A percentile compares a stretch with the other conserved stretches of the same genome.
Evolutionary conservation across 306 rosid genomes (phyloP).

Genomic region (Ochetophila trinervis): DNA sequence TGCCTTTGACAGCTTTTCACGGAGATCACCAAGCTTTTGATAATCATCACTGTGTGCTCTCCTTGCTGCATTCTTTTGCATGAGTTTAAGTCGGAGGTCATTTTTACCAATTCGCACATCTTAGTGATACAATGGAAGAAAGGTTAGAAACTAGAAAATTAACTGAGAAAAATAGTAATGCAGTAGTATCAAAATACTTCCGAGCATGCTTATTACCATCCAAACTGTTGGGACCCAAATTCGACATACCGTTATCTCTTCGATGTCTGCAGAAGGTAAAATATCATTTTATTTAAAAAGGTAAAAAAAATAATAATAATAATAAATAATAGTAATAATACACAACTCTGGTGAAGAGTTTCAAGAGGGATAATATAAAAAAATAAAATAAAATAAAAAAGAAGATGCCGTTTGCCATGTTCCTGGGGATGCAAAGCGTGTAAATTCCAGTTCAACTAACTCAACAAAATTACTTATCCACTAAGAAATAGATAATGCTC

Average conservation of each 20-base stretch:
- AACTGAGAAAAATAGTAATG: slow-evolving; percentile 22
- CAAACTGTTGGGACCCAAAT: slow-evolving; percentile 34
- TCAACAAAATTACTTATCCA: background rate
- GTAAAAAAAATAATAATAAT: too few species aligned
- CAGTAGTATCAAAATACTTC: slow-evolving; percentile 22
- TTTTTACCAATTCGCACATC: slow-evolving; percentile 54
- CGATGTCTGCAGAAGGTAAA: slow-evolving; percentile 55
- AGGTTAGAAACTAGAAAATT: slow-evolving; percentile 23
- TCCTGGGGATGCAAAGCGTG: too few species aligned
- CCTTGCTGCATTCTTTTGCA: slow-evolving; percentile 60
- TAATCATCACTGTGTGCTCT: slow-evolving; percentile 39
- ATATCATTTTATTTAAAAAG: background rate
- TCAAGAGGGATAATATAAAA: too few species aligned
- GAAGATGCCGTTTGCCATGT: too few species aligned
- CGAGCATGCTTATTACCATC: slow-evolving; percentile 50
- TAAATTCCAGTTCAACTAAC: too few species aligned
- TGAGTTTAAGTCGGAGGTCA: slow-evolving; percentile 85
- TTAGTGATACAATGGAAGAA: slow-evolving; percentile 19
- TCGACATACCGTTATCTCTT: slow-evolving; percentile 43
- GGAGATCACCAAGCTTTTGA: slow-evolving; percentile 63
- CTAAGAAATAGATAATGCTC: background rate
- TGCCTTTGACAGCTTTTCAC: slow-evolving; percentile 78
- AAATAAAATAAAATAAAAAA: too few species aligned
- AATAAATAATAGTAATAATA: too few species aligned
- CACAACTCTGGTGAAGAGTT: background rate